Evolutionary conservation across 495 filamentous ascomycete species (phyloP), one percentile per base, ranked within the genome.

Genomic region (Lophiotrema nucula): DNA sequence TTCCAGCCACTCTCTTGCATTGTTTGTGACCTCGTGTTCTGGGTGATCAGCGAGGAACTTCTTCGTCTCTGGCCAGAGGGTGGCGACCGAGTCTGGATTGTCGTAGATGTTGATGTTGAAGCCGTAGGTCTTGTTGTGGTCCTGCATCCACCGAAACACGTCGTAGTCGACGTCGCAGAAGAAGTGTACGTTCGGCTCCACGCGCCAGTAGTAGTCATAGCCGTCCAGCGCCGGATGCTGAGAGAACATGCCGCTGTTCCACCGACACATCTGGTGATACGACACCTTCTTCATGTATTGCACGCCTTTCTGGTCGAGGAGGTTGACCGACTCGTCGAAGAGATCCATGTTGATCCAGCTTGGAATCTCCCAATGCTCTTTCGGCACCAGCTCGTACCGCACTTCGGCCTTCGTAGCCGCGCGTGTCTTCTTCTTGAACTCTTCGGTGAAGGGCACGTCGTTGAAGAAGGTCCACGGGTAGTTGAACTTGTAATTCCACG

Each of bases 401-500:
- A 84, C 86, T 69, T 89, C 82, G 18, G 91, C 93, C 63, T 93
- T 96, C 3, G 91, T 97, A 53, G 78, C 82, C 22, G 82, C 86
- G 64, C 79, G 74, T 6, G 90, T 97, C 70, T 74, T 78, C 64
- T 75, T 74, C 76, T 95, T 97, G 78, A 99, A 99, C 67, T 97
- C 92, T 31, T 89, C 86, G 13, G 87, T 82, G 70, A 98, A 98
- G 13, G 86, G 88, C 25, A 85, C 85, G 68, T 98, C 93, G 74
- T 99, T 99, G 77, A 99, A 92, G 74, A 99, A 97, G 43, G 90
- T 97, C 87, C 93, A 99, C 15, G 95, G 95, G 72, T 97, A 99
- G 74, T 99, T 97, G 80, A 97, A 99, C 69, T 97, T 99, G 76
- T 83, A 79, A 70, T 99, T 99, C 89, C 90, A 99, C 6, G 92